Conservation (phyloP, 78 protist genomes). For the Tieghemostelium lacteum region DNA sequence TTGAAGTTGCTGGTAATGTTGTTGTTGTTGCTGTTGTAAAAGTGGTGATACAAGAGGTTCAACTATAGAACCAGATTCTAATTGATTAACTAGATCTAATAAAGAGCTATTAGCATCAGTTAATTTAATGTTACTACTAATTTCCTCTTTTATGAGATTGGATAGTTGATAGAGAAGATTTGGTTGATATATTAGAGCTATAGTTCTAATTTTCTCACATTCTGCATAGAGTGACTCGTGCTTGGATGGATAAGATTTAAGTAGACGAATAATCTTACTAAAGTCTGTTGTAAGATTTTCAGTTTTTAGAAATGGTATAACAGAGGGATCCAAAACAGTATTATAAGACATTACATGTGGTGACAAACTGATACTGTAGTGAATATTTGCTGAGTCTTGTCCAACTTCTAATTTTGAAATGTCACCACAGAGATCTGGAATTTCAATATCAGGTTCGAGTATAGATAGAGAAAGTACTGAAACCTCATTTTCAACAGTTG, state of each 20-base stretch:
- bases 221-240: conserved; percentile 18
- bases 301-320: conserved; percentile 14
- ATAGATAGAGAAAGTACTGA: conserved; percentile 7
- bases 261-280: not conserved
- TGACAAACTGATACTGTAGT: not conserved
- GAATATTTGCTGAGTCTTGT: not conserved
- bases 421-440: not conserved
- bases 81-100: not conserved
- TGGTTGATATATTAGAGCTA: conserved; percentile 54
- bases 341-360: conserved; percentile 13
- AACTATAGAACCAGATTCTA: not conserved
- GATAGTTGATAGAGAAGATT: not conserved
- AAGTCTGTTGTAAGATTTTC: conserved; percentile 35
- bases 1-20: not conserved
- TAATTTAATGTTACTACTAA: no score
- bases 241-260: conserved; percentile 29
- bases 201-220: conserved; percentile 43
- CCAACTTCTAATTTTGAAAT: conserved; percentile 22
- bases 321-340: not conserved
- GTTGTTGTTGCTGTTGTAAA: not conserved
- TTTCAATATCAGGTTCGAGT: conserved; percentile 20
- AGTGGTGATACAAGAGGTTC: not conserved
- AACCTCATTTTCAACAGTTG: conserved; percentile 31
- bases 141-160: conserved; percentile 13
- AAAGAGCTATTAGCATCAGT: not conserved